Evolutionary conservation across 371 early-diverging fungal genomes (phyloP), one percentile per base, ranked within the genome.

Genomic region (Rhizopus delemar): DNA sequence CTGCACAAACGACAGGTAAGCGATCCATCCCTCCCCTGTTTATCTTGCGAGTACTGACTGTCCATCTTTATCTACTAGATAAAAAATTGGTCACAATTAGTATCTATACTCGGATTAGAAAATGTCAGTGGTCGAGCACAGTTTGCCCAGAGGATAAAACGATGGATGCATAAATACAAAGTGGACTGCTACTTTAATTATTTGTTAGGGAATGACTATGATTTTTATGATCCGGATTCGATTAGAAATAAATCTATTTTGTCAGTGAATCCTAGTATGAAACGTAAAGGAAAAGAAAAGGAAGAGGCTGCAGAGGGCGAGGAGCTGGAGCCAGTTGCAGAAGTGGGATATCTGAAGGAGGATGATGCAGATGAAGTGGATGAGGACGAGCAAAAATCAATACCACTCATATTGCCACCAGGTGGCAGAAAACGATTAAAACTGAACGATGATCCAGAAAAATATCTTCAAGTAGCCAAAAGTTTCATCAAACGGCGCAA

Each of bases 101-200:
- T 75, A 11, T 72, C 70, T 8, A 62, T 66, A 39, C 62, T 75
- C 5, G 75, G 75, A 3, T 41, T 71, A 39, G 50, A 69, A 4
- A 72, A 75, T 36, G 66, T 69, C 53, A 31, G 68, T 8, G 68
- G 71, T 0, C 67, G 75, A 1, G 70, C 75, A 0, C 75, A 75
- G 41, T 75, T 75, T 56, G 72, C 75, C 3, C 75, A 75, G 46
- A 63, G 72, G 4, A 70, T 71, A 9, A 75, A 75, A 29, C 67
- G 72, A 38, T 75, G 75, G 75, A 75, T 75, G 75, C 70, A 69
- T 50, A 75, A 71, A 51, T 71, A 75, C 54, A 68, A 71, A 32
- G 71, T 75, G 32, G 75, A 75, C 38, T 71, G 68, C 22, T 75
- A 71, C 39, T 75, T 75, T 65, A 72, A 75, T 49, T 75, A 75